phyloP scores from a whole-genome alignment of 2,329 filamentous ascomycete genomes.

The Alternaria tenuissima region DNA sequence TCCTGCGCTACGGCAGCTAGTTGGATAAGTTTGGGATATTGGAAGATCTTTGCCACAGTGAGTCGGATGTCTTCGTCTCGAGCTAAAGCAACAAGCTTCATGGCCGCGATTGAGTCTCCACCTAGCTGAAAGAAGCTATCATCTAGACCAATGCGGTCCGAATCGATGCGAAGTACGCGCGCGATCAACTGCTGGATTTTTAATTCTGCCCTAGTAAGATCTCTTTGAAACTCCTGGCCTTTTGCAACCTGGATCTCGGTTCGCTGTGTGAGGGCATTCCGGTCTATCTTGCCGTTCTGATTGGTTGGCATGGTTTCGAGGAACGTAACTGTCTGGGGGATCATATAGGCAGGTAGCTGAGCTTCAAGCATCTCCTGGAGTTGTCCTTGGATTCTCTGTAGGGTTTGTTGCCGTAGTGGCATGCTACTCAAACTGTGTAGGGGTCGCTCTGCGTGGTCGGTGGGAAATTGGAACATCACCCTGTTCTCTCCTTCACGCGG shows the following conservation, averaged over 20 bases:
- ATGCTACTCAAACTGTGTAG: not conserved
- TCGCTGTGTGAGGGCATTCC: not conserved
- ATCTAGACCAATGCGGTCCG: no score
- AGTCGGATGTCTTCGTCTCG: not conserved
- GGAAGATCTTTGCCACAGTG: not conserved
- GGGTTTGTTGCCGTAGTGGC: not conserved
- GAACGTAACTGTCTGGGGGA: slow-evolving; percentile 37
- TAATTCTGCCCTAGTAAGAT: no score
- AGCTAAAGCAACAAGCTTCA: slow-evolving; percentile 28
- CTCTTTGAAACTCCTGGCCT: no score
- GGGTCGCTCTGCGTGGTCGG: not conserved
- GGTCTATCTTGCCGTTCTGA: slow-evolving; percentile 25
- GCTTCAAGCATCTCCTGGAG: not conserved
- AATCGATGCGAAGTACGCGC: no score
- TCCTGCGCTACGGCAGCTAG: not conserved
- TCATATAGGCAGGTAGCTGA: slow-evolving; percentile 29
- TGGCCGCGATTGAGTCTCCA: slow-evolving; percentile 56
- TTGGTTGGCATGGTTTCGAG: slow-evolving; percentile 36
- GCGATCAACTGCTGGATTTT: no score
- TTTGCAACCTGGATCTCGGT: no score
- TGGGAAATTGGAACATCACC: slow-evolving; percentile 1
- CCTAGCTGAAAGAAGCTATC: slow-evolving; percentile 55
- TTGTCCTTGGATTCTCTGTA: slow-evolving; percentile 7
- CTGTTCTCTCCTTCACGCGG: no score
- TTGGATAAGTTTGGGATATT: not conserved